Conservation (phyloP, 768 basidiomycete species). For the Tubosaeta brunneosetosa region DNA sequence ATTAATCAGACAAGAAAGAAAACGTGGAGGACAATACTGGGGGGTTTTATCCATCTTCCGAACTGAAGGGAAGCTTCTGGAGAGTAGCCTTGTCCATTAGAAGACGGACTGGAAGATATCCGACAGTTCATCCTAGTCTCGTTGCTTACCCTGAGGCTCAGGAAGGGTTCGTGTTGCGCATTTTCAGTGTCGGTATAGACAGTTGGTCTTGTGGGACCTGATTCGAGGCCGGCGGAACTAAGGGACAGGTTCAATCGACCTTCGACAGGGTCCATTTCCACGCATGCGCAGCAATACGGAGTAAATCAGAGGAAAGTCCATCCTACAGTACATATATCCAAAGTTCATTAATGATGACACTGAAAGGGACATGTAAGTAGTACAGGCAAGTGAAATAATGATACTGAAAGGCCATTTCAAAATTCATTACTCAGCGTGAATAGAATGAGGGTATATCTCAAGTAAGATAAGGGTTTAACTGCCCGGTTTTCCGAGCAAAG, state of each 20-base stretch:
- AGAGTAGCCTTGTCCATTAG: too few species aligned
- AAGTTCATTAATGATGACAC: slow-evolving; percentile 9
- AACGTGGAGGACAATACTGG: too few species aligned
- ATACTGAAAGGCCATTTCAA: slow-evolving; percentile 10
- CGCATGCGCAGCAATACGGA: background rate
- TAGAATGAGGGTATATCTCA: background rate
- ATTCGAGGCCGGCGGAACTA: too few species aligned
- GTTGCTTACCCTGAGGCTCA: too few species aligned
- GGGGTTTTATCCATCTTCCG: too few species aligned
- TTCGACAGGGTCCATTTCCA: background rate
- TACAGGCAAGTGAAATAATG: slow-evolving; percentile 23
- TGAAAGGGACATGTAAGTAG: slow-evolving; percentile 12
- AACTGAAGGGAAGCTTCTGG: too few species aligned
- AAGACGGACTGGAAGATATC: too few species aligned
- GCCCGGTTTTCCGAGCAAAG: slow-evolving; percentile 54
- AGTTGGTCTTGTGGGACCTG: slow-evolving; percentile 8
- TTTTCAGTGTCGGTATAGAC: too few species aligned
- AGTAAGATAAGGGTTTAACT: slow-evolving; percentile 23
- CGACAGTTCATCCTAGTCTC: too few species aligned
- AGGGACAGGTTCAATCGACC: background rate
- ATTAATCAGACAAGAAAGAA: too few species aligned
- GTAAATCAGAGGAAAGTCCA: slow-evolving; percentile 4
- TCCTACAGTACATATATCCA: slow-evolving; percentile 8
- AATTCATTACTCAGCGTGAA: slow-evolving; percentile 8
- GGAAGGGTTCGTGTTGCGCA: background rate